phyloP scores from a whole-genome alignment of 441 rosid genomes.

The Dalechampia spathulata region DNA sequence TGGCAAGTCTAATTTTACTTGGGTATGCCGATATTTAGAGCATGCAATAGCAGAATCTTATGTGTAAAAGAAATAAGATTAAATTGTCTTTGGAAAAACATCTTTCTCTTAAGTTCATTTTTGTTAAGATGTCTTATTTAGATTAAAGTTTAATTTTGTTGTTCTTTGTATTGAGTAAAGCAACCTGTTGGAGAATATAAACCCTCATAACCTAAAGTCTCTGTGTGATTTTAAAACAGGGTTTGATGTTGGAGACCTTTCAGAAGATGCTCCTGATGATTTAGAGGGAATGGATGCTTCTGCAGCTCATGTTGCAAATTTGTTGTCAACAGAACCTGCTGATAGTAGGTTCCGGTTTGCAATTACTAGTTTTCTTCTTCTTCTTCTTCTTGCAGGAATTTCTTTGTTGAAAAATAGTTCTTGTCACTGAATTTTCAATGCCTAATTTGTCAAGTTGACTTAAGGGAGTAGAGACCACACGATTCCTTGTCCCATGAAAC shows the following conservation, averaged over 20 bases:
- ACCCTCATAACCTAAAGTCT: constrained; percentile 13
- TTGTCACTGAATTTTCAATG: too few relatives aligned
- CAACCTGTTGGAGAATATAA: too few relatives aligned
- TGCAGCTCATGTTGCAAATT: constrained; percentile 76
- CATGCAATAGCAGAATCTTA: not conserved
- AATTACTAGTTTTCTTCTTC: not conserved
- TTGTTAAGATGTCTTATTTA: not conserved
- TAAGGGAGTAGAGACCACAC: not conserved
- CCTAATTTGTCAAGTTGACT: not conserved
- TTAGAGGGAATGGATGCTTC: constrained; percentile 84
- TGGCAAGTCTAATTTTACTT: not conserved
- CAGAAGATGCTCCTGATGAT: constrained; percentile 79
- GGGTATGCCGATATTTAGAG: not conserved
- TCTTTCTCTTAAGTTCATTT: not conserved
- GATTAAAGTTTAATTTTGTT: not conserved
- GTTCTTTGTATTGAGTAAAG: constrained; percentile 9
- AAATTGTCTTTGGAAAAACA: not conserved
- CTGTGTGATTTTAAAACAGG: constrained; percentile 38
- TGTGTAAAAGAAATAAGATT: too few relatives aligned
- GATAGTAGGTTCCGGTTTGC: constrained; percentile 48
- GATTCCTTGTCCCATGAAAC: not conserved
- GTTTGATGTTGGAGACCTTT: constrained; percentile 83
- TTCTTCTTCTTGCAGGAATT: too few relatives aligned
- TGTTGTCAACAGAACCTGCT: constrained; percentile 83
- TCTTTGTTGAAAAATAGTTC: not conserved